A percentile compares a stretch with the other conserved stretches of the same genome.
Conservation (phyloP, 2,329 filamentous ascomycete species). For the Stachybotrys chlorohalonatus region DNA sequence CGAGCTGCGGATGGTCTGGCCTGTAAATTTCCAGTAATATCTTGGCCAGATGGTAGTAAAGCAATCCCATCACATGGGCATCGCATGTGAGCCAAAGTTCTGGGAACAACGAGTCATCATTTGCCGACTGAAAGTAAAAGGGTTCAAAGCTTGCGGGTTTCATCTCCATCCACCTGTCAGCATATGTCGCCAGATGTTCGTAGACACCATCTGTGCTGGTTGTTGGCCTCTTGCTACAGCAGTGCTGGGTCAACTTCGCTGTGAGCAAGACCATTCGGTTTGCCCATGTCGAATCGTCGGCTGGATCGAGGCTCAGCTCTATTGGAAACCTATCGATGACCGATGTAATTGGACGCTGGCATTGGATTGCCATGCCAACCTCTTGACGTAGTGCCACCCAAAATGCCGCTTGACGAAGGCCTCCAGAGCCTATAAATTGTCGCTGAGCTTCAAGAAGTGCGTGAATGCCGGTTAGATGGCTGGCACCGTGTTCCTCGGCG, state of each 20-base stretch:
- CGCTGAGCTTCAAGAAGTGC: neutral
- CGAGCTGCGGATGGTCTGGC: neutral
- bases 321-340: neutral
- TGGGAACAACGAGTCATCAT: neutral
- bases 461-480: neutral
- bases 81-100: neutral
- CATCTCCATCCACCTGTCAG: neutral
- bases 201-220: neutral
- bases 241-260: neutral
- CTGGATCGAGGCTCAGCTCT: neutral
- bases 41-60: neutral
- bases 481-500: neutral
- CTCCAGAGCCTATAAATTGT: neutral
- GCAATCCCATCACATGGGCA: neutral
- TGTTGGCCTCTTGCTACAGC: neutral
- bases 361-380: neutral
- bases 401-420: neutral
- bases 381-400: neutral
- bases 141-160: neutral
- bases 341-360: neutral
- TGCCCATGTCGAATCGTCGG: neutral
- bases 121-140: neutral
- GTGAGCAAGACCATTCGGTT: neutral
- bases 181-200: neutral
- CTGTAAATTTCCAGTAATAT: neutral